Base-by-base conservation (phyloP, 306 rosid genomes). In the Ormosia emarginata region DNA sequence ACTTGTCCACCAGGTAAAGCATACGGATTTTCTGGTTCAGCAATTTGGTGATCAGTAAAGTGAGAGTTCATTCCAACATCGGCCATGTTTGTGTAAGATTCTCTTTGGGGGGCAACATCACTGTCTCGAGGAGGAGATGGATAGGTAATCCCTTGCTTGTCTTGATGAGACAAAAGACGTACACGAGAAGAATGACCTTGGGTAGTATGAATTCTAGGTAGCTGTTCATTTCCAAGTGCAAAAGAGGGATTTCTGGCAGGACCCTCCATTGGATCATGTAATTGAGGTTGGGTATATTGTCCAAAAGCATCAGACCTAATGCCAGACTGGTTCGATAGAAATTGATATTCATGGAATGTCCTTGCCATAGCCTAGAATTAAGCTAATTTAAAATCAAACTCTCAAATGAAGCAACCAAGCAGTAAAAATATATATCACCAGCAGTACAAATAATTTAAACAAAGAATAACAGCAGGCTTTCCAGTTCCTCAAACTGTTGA, bases 291-390 rank as follows among this genome's bases (percentile, higher is more conserved):
- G 79, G 86, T 40, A 69, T 81, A 84, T 71, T 87, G 90, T 83
- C 94, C 98, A 81, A 87, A 91, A 15, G 81, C 77, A 81, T 95
- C 97, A 78, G 91, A 74, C 71, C 90, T 88, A 74, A 50, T 30
- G 78, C 84, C 75, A 64, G 97, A 8, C 63, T 83, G 86, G 66
- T 87, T 97, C 36, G 88, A 93, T 74, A 79, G 89, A 90, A 86
- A 87, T 65, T 91, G 89, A 87, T 92, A 86, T 63, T 93, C 97
- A 46, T 75, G 91, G 56, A 83, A 83, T 79, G 88, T 80, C 86
- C 96, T 95, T 33, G 90, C 64, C 63, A 86, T 50, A 81, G 79
- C 96, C 99, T 95, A 91, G 84, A 85, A 87, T 63, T 40, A 56
- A 89, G 78, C 72, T 77, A 78, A 84, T 34, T 64, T 78, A 72